Evolutionary conservation across 2,329 filamentous ascomycete genomes (phyloP), one percentile per base, ranked within the genome.

Genomic region (Lasiodiplodia citricola): DNA sequence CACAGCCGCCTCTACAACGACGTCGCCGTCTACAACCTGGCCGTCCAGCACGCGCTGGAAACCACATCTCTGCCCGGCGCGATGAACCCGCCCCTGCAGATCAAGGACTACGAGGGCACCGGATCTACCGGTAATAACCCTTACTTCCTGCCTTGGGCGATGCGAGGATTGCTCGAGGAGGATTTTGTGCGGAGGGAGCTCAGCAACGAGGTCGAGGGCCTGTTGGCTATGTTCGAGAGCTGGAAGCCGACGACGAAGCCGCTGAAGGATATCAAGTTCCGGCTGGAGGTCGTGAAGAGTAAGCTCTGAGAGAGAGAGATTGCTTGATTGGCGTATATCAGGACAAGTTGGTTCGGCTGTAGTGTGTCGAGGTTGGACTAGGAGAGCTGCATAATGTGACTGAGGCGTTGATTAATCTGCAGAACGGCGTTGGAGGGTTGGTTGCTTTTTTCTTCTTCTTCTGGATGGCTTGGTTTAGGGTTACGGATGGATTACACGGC

Each of bases 1-100:
- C 96, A 99, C 80, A 97, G 93, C 6, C 88, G 94, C 54, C 87
- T 99, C 4, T 98, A 99, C 78, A 94, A 96, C 74, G 96, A 99
- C 68, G 86, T 90, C 5, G 88, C 89, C 51, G 92, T 98, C 23
- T 99, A 98, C 79, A 88, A 92, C 81, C 79, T 83, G 3, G 83
- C 84, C 4, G 78, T 85, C 0, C 78, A 80, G 50, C 83, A 84
- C 71, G 80, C 82, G 0, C 80, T 86, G 13, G 82, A 84, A 70
- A 85, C 82, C 8, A 83, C 81, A 0, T 79, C 79, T 3, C 72
- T 80, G 0, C 76, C 79, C 0, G 69, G 75, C 0, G 57, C 57
- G 8, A 66, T 66, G n/a, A 73, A 75, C 55, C 67, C 70, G 0
- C 73, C 75, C 37, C 62, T 80, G 14, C 66, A 75, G 13, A 76